These are phyloP conservation scores for Trichoderma citrinoviride DNA, from an alignment of 2,329 filamentous ascomycete genomes.

Conservation along the genomic window DNA sequence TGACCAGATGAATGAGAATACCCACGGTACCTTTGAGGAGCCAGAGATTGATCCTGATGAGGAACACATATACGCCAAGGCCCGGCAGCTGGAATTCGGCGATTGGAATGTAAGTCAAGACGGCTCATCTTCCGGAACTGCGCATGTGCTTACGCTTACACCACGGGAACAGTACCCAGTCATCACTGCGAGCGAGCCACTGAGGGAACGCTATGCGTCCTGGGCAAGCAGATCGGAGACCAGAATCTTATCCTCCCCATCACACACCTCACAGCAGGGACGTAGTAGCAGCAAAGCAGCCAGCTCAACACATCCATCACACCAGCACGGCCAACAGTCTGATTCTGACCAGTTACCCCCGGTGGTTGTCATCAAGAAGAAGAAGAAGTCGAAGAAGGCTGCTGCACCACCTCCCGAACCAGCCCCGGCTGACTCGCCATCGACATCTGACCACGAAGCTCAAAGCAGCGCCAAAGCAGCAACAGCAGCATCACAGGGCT, in stretches of 20 bases:
- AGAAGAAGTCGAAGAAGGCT: constrained; percentile 39
- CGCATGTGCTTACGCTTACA: constrained; percentile 22
- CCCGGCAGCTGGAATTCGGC: constrained; percentile 71
- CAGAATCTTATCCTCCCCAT: not conserved
- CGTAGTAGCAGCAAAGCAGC: constrained; percentile 22
- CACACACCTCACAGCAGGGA: constrained; percentile 3
- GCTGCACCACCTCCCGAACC: constrained; percentile 38
- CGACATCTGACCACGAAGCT: constrained; percentile 30
- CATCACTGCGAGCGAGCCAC: constrained; percentile 74
- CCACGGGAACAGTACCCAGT: constrained; percentile 72
- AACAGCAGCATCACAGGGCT: not conserved
- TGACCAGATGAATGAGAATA: constrained; percentile 39
- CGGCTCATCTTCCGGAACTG: not conserved
- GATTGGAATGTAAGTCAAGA: constrained; percentile 82
- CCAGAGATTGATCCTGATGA: constrained; percentile 64
- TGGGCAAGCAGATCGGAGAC: constrained; percentile 21
- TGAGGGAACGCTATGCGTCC: constrained; percentile 60
- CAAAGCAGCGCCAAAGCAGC: constrained; percentile 15
- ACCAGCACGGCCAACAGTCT: constrained; percentile 29
- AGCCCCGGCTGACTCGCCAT: constrained; percentile 30
- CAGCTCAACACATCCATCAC: constrained; percentile 31
- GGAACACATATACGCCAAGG: constrained; percentile 67
- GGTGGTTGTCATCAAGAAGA: constrained; percentile 39
- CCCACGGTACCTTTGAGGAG: constrained; percentile 49
- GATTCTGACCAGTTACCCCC: constrained; percentile 30